Percentiles rank a stretch among this genome's conserved stretches.
Conservation (phyloP, 345 rosid species). For the Cardiospermum halicacabum region DNA sequence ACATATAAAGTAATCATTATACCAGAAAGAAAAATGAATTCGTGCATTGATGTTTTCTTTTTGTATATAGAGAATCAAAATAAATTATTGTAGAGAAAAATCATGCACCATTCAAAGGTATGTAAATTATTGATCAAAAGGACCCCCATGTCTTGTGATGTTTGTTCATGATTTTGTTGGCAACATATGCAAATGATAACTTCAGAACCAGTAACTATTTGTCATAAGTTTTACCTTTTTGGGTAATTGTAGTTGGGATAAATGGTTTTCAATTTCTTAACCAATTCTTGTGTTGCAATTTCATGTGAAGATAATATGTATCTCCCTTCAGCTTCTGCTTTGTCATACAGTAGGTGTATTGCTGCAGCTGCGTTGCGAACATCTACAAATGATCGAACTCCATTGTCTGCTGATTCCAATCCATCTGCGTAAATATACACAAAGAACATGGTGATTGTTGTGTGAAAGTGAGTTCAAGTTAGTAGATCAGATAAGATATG, state of each 20-base stretch:
- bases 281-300: slow-evolving; percentile 23
- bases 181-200: neutral
- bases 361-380: slow-evolving; percentile 35
- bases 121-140: neutral
- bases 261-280: slow-evolving; percentile 41
- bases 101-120: neutral
- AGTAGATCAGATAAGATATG: neutral
- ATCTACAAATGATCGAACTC: slow-evolving; percentile 22
- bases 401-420: slow-evolving; percentile 33
- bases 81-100: neutral
- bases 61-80: neutral
- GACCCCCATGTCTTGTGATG: neutral
- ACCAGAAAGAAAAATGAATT: slow-evolving; percentile 14
- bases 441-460: too few species aligned
- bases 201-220: too few species aligned
- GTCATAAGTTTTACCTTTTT: slow-evolving; percentile 30
- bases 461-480: too few species aligned
- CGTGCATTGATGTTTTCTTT: neutral
- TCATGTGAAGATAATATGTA: slow-evolving; percentile 42
- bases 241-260: slow-evolving; percentile 53
- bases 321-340: slow-evolving; percentile 47
- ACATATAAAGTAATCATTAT: neutral
- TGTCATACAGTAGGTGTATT: slow-evolving; percentile 51
- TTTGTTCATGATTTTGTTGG: neutral
- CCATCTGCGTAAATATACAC: slow-evolving; percentile 37